phyloP scores from a whole-genome alignment of 441 rosid species.

The Gossypium davidsonii region DNA sequence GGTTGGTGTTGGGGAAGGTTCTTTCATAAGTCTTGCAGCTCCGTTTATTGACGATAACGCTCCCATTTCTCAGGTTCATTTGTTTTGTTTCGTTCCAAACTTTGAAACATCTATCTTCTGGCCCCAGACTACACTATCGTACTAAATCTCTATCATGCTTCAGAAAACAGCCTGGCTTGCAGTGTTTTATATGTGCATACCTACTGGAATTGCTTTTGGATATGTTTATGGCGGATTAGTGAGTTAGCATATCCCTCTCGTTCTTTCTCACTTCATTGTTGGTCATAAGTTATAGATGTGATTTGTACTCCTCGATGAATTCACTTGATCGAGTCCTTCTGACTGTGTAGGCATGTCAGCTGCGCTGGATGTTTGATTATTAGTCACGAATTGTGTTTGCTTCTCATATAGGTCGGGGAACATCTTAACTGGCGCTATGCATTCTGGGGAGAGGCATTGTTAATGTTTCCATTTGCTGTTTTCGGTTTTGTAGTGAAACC shows the following conservation, averaged over 20 bases:
- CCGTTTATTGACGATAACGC: slow-evolving; percentile 73
- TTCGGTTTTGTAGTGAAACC: slow-evolving; percentile 73
- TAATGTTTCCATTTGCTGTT: slow-evolving; percentile 75
- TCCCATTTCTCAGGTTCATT: slow-evolving; percentile 47
- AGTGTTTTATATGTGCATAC: slow-evolving; percentile 75
- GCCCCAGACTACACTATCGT: background rate
- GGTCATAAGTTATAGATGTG: background rate
- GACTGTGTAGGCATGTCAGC: background rate
- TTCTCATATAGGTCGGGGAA: slow-evolving; percentile 52
- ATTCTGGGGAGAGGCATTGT: slow-evolving; percentile 76
- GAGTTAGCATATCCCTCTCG: slow-evolving; percentile 18
- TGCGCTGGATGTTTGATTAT: background rate
- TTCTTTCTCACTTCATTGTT: slow-evolving; percentile 4
- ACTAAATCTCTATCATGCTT: slow-evolving; percentile 9
- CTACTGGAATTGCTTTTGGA: slow-evolving; percentile 63
- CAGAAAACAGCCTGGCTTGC: slow-evolving; percentile 75
- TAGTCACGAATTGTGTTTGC: slow-evolving; percentile 13
- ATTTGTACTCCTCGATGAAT: background rate
- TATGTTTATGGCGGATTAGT: slow-evolving; percentile 70
- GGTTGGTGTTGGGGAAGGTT: slow-evolving; percentile 80
- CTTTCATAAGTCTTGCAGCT: slow-evolving; percentile 75
- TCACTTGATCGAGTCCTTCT: background rate
- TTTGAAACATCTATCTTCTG: background rate
- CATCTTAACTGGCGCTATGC: slow-evolving; percentile 76
- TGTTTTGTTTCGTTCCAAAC: background rate